Conservation (phyloP, 1,139 yeast genomes). For the Yamadazyma epiphylla region DNA sequence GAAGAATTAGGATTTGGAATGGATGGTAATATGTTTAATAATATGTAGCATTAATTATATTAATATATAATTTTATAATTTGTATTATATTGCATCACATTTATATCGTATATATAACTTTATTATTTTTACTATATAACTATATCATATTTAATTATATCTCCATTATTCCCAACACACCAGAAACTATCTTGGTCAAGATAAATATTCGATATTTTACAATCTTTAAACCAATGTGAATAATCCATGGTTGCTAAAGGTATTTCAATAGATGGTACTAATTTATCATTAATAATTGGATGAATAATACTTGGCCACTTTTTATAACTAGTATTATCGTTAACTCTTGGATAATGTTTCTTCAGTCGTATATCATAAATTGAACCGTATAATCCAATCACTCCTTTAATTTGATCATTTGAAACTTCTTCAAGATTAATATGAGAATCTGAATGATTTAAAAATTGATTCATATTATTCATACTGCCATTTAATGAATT, state of each 20-base stretch:
- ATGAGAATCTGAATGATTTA: conserved; percentile 9
- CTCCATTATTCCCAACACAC: conserved; percentile 54
- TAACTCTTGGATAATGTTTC: conserved; percentile 20
- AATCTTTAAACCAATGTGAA: conserved; percentile 30
- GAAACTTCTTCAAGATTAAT: conserved; percentile 14
- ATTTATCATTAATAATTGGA: conserved; percentile 36
- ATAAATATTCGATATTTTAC: conserved; percentile 43
- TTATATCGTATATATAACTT: background rate
- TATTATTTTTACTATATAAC: conserved; percentile 1
- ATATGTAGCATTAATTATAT: conserved; percentile 5
- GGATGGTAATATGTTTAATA: conserved; percentile 34
- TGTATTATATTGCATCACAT: background rate
- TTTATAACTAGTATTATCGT: conserved; percentile 7
- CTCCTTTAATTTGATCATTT: conserved; percentile 13
- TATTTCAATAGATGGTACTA: conserved; percentile 38
- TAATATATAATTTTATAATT: conserved; percentile 2
- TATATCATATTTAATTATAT: conserved; percentile 34
- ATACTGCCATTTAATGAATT: conserved; percentile 4
- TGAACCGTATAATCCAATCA: conserved; percentile 30
- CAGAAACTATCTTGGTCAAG: conserved; percentile 40
- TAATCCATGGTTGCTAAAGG: conserved; percentile 35
- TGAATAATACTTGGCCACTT: conserved; percentile 27
- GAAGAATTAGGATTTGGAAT: conserved; percentile 47
- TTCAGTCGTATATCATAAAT: conserved; percentile 32
- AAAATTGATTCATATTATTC: conserved; percentile 12